Base-by-base conservation (phyloP, 2,329 filamentous ascomycete genomes). In the Sarocladium brachiariae region DNA sequence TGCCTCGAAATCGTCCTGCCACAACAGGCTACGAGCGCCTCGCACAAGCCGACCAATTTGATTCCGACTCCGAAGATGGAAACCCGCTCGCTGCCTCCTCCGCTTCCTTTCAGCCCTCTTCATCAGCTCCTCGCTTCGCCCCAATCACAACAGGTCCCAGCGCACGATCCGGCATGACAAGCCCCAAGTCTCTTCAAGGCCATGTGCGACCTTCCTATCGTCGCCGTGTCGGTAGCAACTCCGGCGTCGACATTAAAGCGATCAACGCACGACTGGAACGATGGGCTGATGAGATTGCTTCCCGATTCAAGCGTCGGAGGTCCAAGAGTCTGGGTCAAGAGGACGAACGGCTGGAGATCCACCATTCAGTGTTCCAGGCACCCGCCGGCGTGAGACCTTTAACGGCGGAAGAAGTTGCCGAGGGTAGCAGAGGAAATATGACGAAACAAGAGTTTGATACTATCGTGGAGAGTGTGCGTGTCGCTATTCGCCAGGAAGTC, bases 251-350 rank as follows among this genome's bases (percentile, higher is more conserved):
- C 63, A 87, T 99, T 64, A 97, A 97, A 66, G 93, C 93, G 53
- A 97, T 99, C 70, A 99, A 99, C 68, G 91, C 92, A 53, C 80
- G 93, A 21, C 74, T 99, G 23, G 93, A 99, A 70, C 80, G 88
- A 64, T 99, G 93, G 93, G 93, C 93, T 14, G 93, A 97, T 60
- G 93, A 99, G 70, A 97, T 99, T 62, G 91, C 93, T 25, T 87
- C 89, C 58, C 93, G 95, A 61, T 97, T 99, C 78, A 97, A 96
- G 73, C 88, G 91, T 56, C 76, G 80, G 58, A 84, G 84, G 60
- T 82, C 86, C 50, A 89, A 84, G 64, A 87, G 85, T 47, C 85
- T 82, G 61, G 70, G 65, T 9, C 74, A 83, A 39, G 88, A 95
- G 57, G 89, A 95, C 58, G 89, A 95, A 66, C 84, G 84, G 50